Evolutionary conservation across 345 rosid genomes (phyloP), one percentile per base, ranked within the genome.

Genomic region (Pseudoturritis turrita): DNA sequence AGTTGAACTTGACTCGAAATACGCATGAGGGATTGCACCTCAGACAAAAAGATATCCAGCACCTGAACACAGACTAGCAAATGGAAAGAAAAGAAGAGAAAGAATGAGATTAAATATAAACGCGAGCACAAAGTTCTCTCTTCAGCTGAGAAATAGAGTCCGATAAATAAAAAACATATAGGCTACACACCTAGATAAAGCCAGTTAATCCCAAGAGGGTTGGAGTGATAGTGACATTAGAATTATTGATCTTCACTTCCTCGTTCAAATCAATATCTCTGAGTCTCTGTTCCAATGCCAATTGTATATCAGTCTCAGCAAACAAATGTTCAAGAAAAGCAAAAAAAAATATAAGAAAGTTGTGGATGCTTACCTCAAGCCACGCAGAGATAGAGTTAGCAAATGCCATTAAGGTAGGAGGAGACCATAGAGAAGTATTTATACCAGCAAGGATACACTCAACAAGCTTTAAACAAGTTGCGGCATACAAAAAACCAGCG

Each of bases 161-260:
- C 1, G 39, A 22, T 52, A 7, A 0, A 18, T 37, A 10, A 3
- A 11, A 8, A 29, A 19, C 14, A n/a, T n/a, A n/a, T 21, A 52
- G 25, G 69, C 25, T 10, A 73, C 84, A 26, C 44, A 95, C 99
- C 98, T 87, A 26, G 96, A 85, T 49, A 89, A 70, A 85, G 74
- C 66, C 81, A 22, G 97, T 78, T 71, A 95, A 78, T 64, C 96
- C 98, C 88, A 95, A 72, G 52, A 91, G 79, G n/a, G 99, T 88
- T 3, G 89, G 92, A 33, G 82, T 85, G 29, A 77, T 54, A 76
- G 79, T 80, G 65, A 44, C 41, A 46, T 28, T 58, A 21, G 86
- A 83, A 70, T 77, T 44, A 36, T 61, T 58, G 47, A 95, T 85
- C 75, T 85, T 87, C 56, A 73, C 67, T 83, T 95, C 97, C 72